A percentile compares a stretch with the other conserved stretches of the same genome.
Conservation (phyloP, 1,139 yeast species). For the Pneumocystis canis region DNA sequence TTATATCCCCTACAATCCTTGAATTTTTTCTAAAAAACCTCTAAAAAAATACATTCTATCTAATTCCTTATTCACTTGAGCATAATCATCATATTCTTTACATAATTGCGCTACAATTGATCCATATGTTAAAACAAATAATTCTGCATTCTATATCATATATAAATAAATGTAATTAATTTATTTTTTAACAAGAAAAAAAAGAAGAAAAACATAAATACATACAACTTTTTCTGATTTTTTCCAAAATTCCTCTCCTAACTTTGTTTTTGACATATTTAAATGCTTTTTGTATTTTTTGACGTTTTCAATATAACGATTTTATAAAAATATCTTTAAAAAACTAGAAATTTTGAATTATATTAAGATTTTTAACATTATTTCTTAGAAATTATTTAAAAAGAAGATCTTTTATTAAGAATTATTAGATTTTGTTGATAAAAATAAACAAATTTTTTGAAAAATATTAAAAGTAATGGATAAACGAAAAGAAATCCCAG, state of each 20-base stretch:
- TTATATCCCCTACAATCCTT: constrained; percentile 45
- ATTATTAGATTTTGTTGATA: background rate
- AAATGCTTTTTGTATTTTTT: background rate
- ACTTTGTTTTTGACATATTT: constrained; percentile 38
- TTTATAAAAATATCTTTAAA: background rate
- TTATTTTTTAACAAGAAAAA: background rate
- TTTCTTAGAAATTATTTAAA: background rate
- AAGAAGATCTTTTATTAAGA: background rate
- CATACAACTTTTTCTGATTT: constrained; percentile 72
- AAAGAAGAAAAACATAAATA: constrained; percentile 18
- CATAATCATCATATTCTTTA: constrained; percentile 65
- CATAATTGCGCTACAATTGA: constrained; percentile 88
- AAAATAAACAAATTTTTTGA: background rate
- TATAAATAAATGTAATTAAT: constrained; percentile 6
- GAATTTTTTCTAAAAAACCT: too few species aligned
- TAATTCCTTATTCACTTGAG: constrained; percentile 64
- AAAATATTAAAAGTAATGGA: background rate
- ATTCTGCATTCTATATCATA: constrained; percentile 58
- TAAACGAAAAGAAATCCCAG: background rate
- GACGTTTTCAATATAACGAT: too few species aligned
- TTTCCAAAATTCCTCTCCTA: constrained; percentile 90
- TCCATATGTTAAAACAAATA: constrained; percentile 86
- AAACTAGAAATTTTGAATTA: background rate
- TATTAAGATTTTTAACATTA: background rate
- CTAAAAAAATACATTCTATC: constrained; percentile 44